Base-by-base conservation (phyloP, 495 filamentous ascomycete species). In the Hapsidospora chrysogenum region DNA sequence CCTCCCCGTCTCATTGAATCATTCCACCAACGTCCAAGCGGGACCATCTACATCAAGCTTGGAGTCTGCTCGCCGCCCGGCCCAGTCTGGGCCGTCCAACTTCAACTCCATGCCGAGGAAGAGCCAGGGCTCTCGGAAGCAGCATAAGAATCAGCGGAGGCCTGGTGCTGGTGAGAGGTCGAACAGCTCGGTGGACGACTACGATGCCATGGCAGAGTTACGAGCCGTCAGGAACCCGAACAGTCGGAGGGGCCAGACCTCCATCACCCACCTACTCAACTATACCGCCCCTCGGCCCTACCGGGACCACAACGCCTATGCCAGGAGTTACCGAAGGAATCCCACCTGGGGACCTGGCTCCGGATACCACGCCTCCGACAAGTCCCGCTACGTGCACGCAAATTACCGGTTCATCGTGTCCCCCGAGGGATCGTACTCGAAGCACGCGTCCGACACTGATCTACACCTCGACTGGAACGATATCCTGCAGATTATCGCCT, bases 381-480 rank as follows among this genome's bases (percentile, higher is more conserved):
- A 97, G 52, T 82, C 86, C 30, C 78, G 77, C 48, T 97, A 92
- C 47, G 81, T 97, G 17, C 85, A 96, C 57, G 84, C 89, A 17
- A 97, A 97, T 53, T 97, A 97, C 51, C 75, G 89, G 15, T 97
- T 97, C 50, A 79, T 97, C 37, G 89, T 97, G 23, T 73, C 80
- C 38, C 89, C 89, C 0, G 65, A 66, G 14, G 79, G 76, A 13
- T 74, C 76, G 42, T 97, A 94, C 50, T 64, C 69, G 35, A 63
- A 72, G 1, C 87, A 95, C 48, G 76, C 81, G 14, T 66, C 70
- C 33, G 85, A 96, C 57, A 77, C 89, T 18, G 87, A 97, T 56
- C 71, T 86, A 27, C 80, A 89, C 49, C 57, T 97, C 32, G 82
- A 94, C 36, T 97, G 89, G 89, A 66, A 73, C 33, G 75, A 80